A percentile compares a stretch with the other conserved stretches of the same genome.
Conservation (phyloP, 495 filamentous ascomycete genomes). For the Xylaria longipes region DNA sequence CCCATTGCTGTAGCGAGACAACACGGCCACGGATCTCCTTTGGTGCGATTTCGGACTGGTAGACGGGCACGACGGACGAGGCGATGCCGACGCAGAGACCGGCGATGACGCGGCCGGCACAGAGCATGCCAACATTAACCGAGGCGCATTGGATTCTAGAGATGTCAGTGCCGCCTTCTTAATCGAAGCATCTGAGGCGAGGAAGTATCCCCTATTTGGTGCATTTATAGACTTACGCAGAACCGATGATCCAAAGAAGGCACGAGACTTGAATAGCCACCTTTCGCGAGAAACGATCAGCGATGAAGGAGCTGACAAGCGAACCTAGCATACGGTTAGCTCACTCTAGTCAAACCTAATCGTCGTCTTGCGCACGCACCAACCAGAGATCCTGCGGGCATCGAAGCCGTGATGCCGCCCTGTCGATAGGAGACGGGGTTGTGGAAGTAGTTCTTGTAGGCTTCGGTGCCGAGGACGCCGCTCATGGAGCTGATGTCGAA, state of each 20-base stretch:
- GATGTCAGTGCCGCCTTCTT: neutral
- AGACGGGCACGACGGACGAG: constrained; percentile 77
- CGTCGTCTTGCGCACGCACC: constrained; percentile 35
- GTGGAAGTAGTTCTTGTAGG: constrained; percentile 67
- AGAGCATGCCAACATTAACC: constrained; percentile 67
- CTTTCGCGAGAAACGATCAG: constrained; percentile 72
- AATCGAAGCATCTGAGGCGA: neutral
- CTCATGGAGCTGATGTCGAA: constrained; percentile 78
- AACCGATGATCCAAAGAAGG: constrained; percentile 73
- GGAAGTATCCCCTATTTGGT: neutral
- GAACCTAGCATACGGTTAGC: constrained; percentile 47
- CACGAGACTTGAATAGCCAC: constrained; percentile 72
- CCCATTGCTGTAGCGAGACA: constrained; percentile 76
- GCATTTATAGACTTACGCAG: constrained; percentile 52
- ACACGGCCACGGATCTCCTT: constrained; percentile 80
- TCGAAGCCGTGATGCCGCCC: constrained; percentile 70
- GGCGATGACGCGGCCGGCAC: constrained; percentile 71
- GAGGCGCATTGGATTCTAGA: constrained; percentile 63
- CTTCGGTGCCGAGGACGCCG: constrained; percentile 66
- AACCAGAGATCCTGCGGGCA: constrained; percentile 78
- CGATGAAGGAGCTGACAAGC: constrained; percentile 67
- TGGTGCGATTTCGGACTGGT: constrained; percentile 79
- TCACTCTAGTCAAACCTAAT: neutral
- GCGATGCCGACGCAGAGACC: constrained; percentile 79
- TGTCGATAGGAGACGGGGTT: constrained; percentile 62